Evolutionary conservation across 164 flowering plant genomes (phyloP).

Genomic region (Protea cynaroides): DNA sequence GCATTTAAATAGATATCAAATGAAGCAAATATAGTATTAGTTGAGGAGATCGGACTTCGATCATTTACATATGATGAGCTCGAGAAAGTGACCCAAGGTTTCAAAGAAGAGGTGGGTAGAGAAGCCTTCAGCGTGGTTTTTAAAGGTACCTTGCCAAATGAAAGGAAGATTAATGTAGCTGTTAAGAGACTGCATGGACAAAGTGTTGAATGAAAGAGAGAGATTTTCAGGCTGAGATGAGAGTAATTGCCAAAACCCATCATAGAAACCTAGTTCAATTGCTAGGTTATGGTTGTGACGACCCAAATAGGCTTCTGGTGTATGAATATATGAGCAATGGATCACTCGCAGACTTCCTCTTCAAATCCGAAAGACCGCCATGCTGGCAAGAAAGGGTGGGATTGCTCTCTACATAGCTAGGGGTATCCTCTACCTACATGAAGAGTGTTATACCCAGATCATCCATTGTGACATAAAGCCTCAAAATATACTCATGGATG

Average conservation of each 20-base stretch:
- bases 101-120: conserved; percentile 19
- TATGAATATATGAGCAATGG: conserved; percentile 28
- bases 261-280: conserved; percentile 22
- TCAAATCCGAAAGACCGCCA: conserved; percentile 6
- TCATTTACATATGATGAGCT: conserved; percentile 17
- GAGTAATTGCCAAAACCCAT: conserved; percentile 18
- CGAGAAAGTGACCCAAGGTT: conserved; percentile 14
- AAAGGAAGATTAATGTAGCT: conserved; percentile 5
- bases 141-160: conserved; percentile 11
- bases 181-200: conserved; percentile 20
- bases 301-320: conserved; percentile 16
- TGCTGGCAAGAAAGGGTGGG: conserved; percentile 18
- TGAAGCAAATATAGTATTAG: background rate
- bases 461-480: conserved; percentile 29
- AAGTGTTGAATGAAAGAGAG: conserved; percentile 16
- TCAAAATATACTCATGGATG: conserved; percentile 24
- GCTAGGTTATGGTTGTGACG: conserved; percentile 17
- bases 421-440: conserved; percentile 23
- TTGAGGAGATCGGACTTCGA: conserved; percentile 9
- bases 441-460: conserved; percentile 26
- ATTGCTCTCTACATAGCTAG: conserved; percentile 20
- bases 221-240: conserved; percentile 23
- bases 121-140: conserved; percentile 20
- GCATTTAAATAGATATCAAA: background rate
- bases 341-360: conserved; percentile 18